Evolutionary conservation across 805 yeast species (phyloP).

Genomic region (Candida pseudoglaebosa): DNA sequence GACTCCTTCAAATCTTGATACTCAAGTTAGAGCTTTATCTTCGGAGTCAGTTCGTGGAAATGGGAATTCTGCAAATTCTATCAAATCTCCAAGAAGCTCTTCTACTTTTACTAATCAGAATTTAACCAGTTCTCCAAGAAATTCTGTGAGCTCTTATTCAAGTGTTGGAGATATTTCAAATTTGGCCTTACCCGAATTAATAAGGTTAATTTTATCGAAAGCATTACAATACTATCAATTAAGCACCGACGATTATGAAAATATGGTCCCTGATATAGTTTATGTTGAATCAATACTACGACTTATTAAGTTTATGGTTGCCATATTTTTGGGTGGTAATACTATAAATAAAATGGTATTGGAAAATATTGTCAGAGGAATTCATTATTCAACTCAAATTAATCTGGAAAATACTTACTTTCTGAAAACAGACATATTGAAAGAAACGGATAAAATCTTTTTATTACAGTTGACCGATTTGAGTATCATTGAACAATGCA

Average conservation of each 20-base stretch:
- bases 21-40: neutral
- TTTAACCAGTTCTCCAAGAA: constrained; percentile 27
- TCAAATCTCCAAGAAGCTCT: constrained; percentile 3
- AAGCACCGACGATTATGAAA: constrained; percentile 59
- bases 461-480: constrained; percentile 32
- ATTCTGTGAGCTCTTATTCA: constrained; percentile 22
- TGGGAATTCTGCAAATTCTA: neutral
- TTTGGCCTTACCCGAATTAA: constrained; percentile 29
- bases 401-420: constrained; percentile 13
- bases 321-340: constrained; percentile 43
- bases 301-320: constrained; percentile 55
- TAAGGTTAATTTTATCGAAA: constrained; percentile 25
- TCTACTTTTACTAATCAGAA: neutral
- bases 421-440: constrained; percentile 38
- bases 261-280: constrained; percentile 77
- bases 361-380: constrained; percentile 4
- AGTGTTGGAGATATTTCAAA: constrained; percentile 22
- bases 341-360: constrained; percentile 27
- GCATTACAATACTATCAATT: constrained; percentile 27
- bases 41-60: constrained; percentile 2
- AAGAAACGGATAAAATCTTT: constrained; percentile 32
- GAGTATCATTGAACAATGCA: constrained; percentile 50
- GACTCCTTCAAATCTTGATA: neutral
- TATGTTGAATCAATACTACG: constrained; percentile 70
- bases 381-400: neutral